Evolutionary conservation across 257 asterid genomes (phyloP).

Genomic region (Solanum neorickii): DNA sequence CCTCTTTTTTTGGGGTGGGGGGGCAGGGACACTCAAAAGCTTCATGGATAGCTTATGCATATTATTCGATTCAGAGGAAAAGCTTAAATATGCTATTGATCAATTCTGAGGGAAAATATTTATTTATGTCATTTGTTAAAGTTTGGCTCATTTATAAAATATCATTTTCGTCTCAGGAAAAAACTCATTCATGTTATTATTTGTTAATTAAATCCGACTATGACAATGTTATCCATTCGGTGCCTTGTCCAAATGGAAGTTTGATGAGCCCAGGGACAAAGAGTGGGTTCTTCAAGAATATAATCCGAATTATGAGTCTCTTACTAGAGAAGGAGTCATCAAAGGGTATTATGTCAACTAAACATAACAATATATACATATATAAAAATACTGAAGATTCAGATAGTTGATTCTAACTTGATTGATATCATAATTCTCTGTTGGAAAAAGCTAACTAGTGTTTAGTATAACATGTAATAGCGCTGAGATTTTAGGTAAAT

Average conservation of each 20-base stretch:
- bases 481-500: neutral
- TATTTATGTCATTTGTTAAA: neutral
- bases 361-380: neutral
- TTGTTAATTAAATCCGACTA: conserved; percentile 11
- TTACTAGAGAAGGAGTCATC: conserved; percentile 54
- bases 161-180: neutral
- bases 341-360: conserved; percentile 48
- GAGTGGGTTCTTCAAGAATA: conserved; percentile 28
- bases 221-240: conserved; percentile 6
- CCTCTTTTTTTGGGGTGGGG: neutral
- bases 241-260: conserved; percentile 42
- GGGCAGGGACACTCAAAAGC: neutral
- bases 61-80: neutral
- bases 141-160: neutral
- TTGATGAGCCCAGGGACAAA: conserved; percentile 24
- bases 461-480: neutral
- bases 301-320: conserved; percentile 66
- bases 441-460: neutral
- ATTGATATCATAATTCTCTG: neutral
- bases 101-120: too few species aligned
- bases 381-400: neutral
- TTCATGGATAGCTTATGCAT: neutral
- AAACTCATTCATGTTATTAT: neutral
- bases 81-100: neutral
- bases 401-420: neutral